Evolutionary conservation across 768 basidiomycete species (phyloP).

Genomic region (Mycena alexandri): DNA sequence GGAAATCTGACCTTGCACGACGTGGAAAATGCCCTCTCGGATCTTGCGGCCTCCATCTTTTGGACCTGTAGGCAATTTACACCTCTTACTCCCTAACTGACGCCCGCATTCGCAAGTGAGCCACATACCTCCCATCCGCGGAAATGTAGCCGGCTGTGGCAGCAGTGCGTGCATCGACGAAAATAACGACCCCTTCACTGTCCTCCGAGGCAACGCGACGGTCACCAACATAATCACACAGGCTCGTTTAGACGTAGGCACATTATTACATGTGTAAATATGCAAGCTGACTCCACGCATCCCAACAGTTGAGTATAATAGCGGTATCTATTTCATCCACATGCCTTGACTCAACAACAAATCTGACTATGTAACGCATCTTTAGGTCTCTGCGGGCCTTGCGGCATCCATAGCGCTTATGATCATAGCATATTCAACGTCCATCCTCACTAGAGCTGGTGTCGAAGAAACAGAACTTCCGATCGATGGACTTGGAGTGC

Average conservation of each 20-base stretch:
- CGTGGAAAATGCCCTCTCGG: neutral
- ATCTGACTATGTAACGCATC: neutral
- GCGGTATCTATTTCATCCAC: constrained; percentile 7
- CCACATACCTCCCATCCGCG: neutral
- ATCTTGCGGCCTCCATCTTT: neutral
- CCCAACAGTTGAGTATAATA: constrained; percentile 13
- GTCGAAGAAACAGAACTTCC: neutral
- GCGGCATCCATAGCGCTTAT: constrained; percentile 6
- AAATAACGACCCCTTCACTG: neutral
- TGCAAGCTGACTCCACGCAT: neutral
- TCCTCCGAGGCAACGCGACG: neutral
- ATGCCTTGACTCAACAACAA: neutral
- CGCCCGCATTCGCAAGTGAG: neutral
- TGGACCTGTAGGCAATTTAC: neutral
- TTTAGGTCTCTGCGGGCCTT: constrained; percentile 7
- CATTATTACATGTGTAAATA: neutral
- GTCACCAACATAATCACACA: neutral
- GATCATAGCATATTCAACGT: neutral
- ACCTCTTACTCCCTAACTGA: neutral
- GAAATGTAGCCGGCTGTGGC: neutral
- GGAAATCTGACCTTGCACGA: neutral
- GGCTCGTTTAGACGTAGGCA: constrained; percentile 5
- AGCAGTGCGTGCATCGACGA: too few species aligned
- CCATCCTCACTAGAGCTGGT: neutral
- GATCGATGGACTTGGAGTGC: neutral